These are phyloP conservation scores for Chrysochromulina tobinii DNA, from an alignment of 78 protist species.

Conservation along the genomic window DNA sequence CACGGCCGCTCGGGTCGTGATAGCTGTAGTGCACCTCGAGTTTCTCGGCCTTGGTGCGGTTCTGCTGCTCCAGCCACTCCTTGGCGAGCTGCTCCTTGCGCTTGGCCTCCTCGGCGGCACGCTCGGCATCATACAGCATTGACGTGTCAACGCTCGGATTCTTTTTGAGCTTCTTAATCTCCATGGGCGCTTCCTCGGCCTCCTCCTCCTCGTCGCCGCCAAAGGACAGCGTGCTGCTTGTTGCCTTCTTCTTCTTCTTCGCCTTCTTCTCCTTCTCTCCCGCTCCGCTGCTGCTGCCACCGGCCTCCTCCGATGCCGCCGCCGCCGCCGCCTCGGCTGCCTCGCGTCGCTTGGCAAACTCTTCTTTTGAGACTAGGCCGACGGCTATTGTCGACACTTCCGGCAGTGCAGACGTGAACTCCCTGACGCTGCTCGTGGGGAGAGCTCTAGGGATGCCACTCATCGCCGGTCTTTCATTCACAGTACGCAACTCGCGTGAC, in stretches of 20 bases:
- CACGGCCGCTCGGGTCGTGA: constrained; percentile 78
- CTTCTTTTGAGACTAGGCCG: constrained; percentile 53
- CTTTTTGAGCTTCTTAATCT: neutral
- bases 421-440: no score
- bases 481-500: no score
- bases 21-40: constrained; percentile 71
- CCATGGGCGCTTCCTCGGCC: neutral
- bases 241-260: constrained; percentile 35
- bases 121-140: constrained; percentile 80
- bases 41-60: constrained; percentile 66
- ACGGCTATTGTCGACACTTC: neutral
- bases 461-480: no score
- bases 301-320: neutral
- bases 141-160: constrained; percentile 78
- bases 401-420: no score
- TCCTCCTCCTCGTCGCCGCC: constrained; percentile 46
- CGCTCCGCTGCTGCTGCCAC: neutral
- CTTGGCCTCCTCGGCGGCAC: constrained; percentile 60
- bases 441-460: no score
- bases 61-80: constrained; percentile 77
- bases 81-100: constrained; percentile 47
- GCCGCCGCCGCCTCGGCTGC: neutral
- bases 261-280: neutral
- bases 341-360: constrained; percentile 45
- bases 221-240: constrained; percentile 47